Conservation (phyloP, 1,139 yeast genomes). For the Trichomonascaceae sp. region DNA sequence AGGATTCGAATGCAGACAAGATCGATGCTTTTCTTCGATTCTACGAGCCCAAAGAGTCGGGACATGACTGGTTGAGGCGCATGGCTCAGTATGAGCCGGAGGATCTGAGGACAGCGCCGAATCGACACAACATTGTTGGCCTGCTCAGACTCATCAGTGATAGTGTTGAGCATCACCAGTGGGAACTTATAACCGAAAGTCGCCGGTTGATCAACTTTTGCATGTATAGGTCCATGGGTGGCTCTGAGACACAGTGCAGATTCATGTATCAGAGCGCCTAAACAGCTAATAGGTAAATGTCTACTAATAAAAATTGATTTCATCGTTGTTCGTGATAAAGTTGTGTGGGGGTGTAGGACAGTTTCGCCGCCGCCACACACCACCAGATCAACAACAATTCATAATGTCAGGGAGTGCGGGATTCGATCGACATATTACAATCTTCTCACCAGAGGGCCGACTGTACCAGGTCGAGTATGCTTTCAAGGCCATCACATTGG, state of each 20-base stretch:
- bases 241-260: slow-evolving; percentile 14
- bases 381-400: no score
- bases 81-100: slow-evolving; percentile 12
- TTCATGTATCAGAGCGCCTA: no score
- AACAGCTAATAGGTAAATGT: no score
- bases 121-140: slow-evolving; percentile 21
- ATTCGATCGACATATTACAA: slow-evolving; percentile 95
- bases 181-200: slow-evolving; percentile 23
- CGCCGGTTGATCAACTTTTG: slow-evolving; percentile 20
- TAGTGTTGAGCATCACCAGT: slow-evolving; percentile 16
- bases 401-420: slow-evolving; percentile 57
- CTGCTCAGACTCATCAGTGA: slow-evolving; percentile 19
- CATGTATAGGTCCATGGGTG: slow-evolving; percentile 23
- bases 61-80: slow-evolving; percentile 15
- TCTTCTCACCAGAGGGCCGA: slow-evolving; percentile 97
- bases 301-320: no score
- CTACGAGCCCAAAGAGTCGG: slow-evolving; percentile 13
- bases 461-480: slow-evolving; percentile 94
- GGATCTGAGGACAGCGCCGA: slow-evolving; percentile 11
- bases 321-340: no score
- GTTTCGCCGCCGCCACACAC: no score
- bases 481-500: slow-evolving; percentile 88
- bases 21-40: slow-evolving; percentile 5
- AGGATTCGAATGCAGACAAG: slow-evolving; percentile 8
- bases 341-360: no score